Percentiles rank a stretch among this genome's conserved stretches.
phyloP scores from a whole-genome alignment of 2,329 filamentous ascomycete genomes.

The Zymoseptoria brevis region DNA sequence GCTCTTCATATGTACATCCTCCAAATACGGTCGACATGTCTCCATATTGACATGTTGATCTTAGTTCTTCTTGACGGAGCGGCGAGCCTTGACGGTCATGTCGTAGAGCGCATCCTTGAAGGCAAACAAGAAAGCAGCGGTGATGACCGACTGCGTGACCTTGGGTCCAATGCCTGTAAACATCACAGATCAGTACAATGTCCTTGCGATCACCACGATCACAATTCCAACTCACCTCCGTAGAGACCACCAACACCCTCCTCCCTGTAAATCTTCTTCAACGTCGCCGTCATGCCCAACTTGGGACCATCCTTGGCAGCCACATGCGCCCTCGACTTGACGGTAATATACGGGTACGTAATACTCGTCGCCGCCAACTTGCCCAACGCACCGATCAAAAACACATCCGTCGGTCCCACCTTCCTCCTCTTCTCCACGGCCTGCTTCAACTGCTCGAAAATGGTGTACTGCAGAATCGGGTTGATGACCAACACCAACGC shows the following conservation, averaged over 20 bases:
- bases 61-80: slow-evolving; percentile 14
- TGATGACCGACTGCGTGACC: slow-evolving; percentile 93
- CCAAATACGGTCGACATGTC: neutral
- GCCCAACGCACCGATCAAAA: slow-evolving; percentile 83
- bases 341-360: slow-evolving; percentile 97
- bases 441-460: slow-evolving; percentile 98
- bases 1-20: neutral
- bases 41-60: neutral
- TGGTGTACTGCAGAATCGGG: slow-evolving; percentile 95
- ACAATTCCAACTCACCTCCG: slow-evolving; percentile 72
- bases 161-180: slow-evolving; percentile 80
- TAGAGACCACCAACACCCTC: slow-evolving; percentile 92
- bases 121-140: slow-evolving; percentile 90
- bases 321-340: slow-evolving; percentile 97
- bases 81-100: slow-evolving; percentile 61
- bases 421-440: slow-evolving; percentile 65
- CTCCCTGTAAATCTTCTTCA: slow-evolving; percentile 72
- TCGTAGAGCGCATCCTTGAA: slow-evolving; percentile 97
- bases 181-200: slow-evolving; percentile 4
- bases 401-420: slow-evolving; percentile 78
- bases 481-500: slow-evolving; percentile 94
- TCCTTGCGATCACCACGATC: neutral
- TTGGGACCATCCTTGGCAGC: slow-evolving; percentile 66
- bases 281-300: slow-evolving; percentile 69
- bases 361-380: slow-evolving; percentile 90